These are phyloP conservation scores for Arthrinium puccinioides DNA, from an alignment of 2,329 filamentous ascomycete genomes.

Conservation along the genomic window DNA sequence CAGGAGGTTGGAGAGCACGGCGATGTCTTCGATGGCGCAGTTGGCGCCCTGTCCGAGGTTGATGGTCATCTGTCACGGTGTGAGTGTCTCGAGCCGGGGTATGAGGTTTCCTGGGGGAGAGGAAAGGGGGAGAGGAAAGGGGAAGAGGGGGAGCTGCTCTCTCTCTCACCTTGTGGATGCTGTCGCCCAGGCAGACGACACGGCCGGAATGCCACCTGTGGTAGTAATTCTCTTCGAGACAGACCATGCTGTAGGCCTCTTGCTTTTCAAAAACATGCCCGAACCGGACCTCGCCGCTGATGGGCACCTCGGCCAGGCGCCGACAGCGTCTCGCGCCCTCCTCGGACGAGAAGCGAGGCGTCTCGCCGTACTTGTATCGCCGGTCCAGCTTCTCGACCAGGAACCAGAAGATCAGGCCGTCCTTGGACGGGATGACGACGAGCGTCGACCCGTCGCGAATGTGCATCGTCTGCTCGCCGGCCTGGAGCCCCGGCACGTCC, in stretches of 20 bases:
- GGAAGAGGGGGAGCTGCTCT: neutral
- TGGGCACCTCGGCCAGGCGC: neutral
- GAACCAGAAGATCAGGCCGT: conserved; percentile 1
- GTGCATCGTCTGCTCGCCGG: conserved; percentile 1
- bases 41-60: conserved; percentile 2
- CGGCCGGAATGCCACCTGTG: neutral
- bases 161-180: neutral
- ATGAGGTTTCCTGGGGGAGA: neutral
- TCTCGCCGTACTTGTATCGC: neutral
- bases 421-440: neutral
- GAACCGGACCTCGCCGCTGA: neutral
- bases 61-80: neutral
- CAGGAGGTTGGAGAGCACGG: neutral
- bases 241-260: neutral
- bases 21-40: neutral
- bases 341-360: neutral
- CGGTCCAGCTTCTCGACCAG: neutral
- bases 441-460: neutral
- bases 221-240: neutral
- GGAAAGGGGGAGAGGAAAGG: neutral
- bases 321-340: neutral
- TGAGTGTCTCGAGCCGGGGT: neutral
- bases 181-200: neutral
- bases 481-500: neutral
- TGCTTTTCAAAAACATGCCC: neutral